Conservation (phyloP, 257 asterid genomes). For the Petrea volubilis region DNA sequence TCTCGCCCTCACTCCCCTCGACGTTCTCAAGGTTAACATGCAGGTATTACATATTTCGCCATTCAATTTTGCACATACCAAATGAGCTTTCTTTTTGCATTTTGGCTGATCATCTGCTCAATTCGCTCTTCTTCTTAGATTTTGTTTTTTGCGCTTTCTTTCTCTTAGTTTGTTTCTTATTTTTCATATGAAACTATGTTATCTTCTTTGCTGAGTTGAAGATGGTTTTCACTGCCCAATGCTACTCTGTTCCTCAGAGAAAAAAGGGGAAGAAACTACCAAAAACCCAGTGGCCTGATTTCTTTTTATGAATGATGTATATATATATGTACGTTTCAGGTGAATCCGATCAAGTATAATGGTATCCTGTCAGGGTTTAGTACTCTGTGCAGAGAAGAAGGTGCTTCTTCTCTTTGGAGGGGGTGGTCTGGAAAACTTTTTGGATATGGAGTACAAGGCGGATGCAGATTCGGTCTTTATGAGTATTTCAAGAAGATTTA, state of each 20-base stretch:
- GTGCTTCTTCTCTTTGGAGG: constrained; percentile 68
- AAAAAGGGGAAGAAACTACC: not conserved
- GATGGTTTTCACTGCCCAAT: not conserved
- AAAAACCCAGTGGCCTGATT: not conserved
- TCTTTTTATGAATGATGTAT: not conserved
- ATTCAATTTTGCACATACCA: not conserved
- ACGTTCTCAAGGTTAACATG: constrained; percentile 77
- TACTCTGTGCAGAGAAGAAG: constrained; percentile 65
- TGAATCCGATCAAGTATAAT: constrained; percentile 60
- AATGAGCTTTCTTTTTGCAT: not conserved
- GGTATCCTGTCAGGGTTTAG: constrained; percentile 61
- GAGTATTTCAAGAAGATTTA: constrained; percentile 70
- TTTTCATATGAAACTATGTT: not conserved
- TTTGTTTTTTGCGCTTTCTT: too few species aligned
- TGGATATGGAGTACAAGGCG: constrained; percentile 78
- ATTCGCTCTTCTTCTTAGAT: too few species aligned
- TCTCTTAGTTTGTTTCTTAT: not conserved
- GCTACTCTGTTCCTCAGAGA: not conserved
- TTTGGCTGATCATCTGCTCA: not conserved
- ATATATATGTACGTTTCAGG: constrained; percentile 34
- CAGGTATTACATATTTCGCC: constrained; percentile 37
- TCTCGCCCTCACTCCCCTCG: constrained; percentile 77
- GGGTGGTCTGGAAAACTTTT: constrained; percentile 83
- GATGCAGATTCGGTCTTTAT: constrained; percentile 68
- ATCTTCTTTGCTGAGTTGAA: not conserved